Evolutionary conservation across 202 grass and related monocot species (phyloP).

Genomic region (Alloteropsis angusta): DNA sequence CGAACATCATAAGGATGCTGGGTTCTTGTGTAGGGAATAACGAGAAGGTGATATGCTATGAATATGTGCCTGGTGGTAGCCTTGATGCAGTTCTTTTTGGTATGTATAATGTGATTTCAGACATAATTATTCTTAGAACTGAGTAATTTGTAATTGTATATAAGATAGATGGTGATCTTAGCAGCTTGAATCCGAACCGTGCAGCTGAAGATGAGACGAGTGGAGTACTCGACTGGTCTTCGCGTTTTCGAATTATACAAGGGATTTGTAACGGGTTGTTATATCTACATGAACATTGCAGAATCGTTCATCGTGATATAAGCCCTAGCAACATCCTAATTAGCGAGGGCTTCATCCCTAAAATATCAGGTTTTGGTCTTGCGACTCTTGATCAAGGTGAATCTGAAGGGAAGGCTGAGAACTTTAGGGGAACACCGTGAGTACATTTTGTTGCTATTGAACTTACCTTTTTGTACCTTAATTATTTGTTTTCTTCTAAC

Average conservation of each 20-base stretch:
- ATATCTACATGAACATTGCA: conserved; percentile 32
- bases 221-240: neutral
- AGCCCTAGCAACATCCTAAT: conserved; percentile 31
- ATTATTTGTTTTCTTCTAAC: neutral
- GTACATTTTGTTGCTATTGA: neutral
- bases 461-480: neutral
- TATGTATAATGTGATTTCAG: neutral
- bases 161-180: neutral
- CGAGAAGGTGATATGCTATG: conserved; percentile 21
- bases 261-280: conserved; percentile 21
- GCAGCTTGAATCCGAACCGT: neutral
- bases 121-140: neutral
- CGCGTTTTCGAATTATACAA: conserved; percentile 12
- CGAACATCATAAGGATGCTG: conserved; percentile 25
- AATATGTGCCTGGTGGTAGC: conserved; percentile 18
- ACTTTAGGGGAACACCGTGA: conserved; percentile 7
- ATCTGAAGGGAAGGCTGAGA: neutral
- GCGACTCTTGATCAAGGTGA: conserved; percentile 15
- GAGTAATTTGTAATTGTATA: neutral
- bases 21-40: conserved; percentile 6
- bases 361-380: conserved; percentile 37
- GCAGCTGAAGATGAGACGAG: neutral
- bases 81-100: conserved; percentile 26
- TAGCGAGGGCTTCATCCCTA: conserved; percentile 11
- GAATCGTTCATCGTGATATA: conserved; percentile 36